Base-by-base conservation (phyloP, 495 filamentous ascomycete species). In the Pseudevernia furfuracea region DNA sequence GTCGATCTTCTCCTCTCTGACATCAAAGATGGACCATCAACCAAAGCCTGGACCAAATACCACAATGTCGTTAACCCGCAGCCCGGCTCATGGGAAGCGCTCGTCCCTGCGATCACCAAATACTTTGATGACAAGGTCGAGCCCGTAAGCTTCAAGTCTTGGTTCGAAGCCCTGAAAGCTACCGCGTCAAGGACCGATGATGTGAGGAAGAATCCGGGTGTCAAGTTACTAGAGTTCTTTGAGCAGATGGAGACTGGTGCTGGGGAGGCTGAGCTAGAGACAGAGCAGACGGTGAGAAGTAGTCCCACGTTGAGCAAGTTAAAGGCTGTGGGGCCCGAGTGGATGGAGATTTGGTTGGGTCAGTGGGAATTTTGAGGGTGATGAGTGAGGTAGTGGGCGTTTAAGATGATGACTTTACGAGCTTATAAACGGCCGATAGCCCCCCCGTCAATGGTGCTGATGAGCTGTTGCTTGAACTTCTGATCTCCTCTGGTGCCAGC, bases 201-300 rank as follows among this genome's bases (percentile, higher is more conserved):
- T 58, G 41, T 65, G 25, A 63, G 62, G 25, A 49, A 59, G 48
- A 73, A 68, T 58, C 71, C 71, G 1, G 69, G 48, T 25, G 57
- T 73, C 37, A 72, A 72, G 61, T 55, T 73, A 60, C 38, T 73
- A 38, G 60, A 66, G 61, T 71, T 64, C 23, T 71, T 66, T 58
- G 62, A 49, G 39, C 23, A 44, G 17, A 56, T 59, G 46, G 30
- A 38, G 37, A 7, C 2, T 5, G 34, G 23, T 11, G 62, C 38
- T 1, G 11, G 11, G 6, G 52, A 55, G 41, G 14, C 25, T 44
- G 38, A 59, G 39, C 67, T 70, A 23, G 65, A 64, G 43, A 70
- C 68, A 2, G 41, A 23, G 57, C n/a, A 41, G 34, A 69, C 72
- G 59, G 55, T 59, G 48, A 14, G 23, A 57, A 61, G 12, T 23